Conservation (phyloP, 2,329 filamentous ascomycete species). For the Neonectria hederae region DNA sequence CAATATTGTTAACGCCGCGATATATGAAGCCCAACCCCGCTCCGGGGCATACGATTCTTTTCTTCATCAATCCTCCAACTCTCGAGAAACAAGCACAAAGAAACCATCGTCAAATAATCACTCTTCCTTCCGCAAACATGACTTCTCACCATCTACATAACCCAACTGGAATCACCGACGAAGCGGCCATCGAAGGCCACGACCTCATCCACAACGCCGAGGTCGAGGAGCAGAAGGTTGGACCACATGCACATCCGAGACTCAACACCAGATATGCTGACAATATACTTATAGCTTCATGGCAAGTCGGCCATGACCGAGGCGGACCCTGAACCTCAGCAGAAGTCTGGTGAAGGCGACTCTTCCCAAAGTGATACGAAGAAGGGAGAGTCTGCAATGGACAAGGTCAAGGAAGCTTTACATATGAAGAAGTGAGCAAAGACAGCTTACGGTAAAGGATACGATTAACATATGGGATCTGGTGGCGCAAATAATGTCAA, state of each 20-base stretch:
- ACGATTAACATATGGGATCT: not conserved
- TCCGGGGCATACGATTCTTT: not conserved
- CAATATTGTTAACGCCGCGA: not conserved
- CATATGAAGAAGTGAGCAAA: constrained; percentile 35
- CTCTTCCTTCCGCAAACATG: not conserved
- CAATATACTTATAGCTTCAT: constrained; percentile 30
- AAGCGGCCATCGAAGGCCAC: constrained; percentile 45
- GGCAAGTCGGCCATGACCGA: constrained; percentile 37
- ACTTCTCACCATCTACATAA: not conserved
- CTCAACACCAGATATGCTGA: not conserved
- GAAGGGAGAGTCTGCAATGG: constrained; percentile 32
- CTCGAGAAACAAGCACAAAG: not conserved
- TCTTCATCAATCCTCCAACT: no score
- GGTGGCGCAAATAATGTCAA: not conserved
- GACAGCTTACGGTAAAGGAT: not conserved
- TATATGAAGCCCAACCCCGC: constrained; percentile 33
- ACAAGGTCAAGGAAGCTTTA: constrained; percentile 43
- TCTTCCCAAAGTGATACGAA: constrained; percentile 3
- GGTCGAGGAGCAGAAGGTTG: constrained; percentile 45
- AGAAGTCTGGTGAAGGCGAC: constrained; percentile 3
- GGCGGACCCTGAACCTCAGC: constrained; percentile 27
- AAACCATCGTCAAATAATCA: not conserved
- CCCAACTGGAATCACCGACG: constrained; percentile 42
- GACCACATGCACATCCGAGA: not conserved
- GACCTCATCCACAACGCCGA: constrained; percentile 49